phyloP scores from a whole-genome alignment of 129 eudicot species.

The Artemisia annua region DNA sequence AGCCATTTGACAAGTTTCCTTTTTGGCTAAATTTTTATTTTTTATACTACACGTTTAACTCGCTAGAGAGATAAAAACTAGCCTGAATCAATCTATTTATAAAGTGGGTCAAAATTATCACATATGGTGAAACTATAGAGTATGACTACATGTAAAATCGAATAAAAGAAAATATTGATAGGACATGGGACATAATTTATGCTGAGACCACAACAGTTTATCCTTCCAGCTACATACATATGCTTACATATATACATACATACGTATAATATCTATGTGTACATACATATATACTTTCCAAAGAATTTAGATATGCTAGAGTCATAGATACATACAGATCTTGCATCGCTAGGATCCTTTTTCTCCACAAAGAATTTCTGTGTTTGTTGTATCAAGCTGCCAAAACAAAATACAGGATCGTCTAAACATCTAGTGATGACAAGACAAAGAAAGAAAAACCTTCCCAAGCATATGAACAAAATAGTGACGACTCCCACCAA shows the following conservation, averaged over 20 bases:
- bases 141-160: neutral
- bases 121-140: neutral
- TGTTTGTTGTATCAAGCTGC: slow-evolving; percentile 83
- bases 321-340: slow-evolving; percentile 57
- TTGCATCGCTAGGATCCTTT: slow-evolving; percentile 59
- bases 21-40: neutral
- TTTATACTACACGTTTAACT: neutral
- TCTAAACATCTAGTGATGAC: no score
- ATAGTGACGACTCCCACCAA: no score
- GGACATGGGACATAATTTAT: neutral
- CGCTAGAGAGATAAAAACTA: neutral
- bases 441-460: no score
- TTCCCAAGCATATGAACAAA: no score
- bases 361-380: slow-evolving; percentile 71
- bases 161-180: neutral
- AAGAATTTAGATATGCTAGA: slow-evolving; percentile 9
- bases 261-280: no score
- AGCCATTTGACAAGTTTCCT: neutral
- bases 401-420: slow-evolving; percentile 29
- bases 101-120: neutral
- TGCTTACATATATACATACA: no score
- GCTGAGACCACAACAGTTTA: neutral
- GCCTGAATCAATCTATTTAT: neutral
- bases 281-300: neutral
- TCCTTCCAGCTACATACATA: neutral